Evolutionary conservation across 2,329 filamentous ascomycete species (phyloP), one percentile per base, ranked within the genome.

Genomic region (Xylaria sp.): DNA sequence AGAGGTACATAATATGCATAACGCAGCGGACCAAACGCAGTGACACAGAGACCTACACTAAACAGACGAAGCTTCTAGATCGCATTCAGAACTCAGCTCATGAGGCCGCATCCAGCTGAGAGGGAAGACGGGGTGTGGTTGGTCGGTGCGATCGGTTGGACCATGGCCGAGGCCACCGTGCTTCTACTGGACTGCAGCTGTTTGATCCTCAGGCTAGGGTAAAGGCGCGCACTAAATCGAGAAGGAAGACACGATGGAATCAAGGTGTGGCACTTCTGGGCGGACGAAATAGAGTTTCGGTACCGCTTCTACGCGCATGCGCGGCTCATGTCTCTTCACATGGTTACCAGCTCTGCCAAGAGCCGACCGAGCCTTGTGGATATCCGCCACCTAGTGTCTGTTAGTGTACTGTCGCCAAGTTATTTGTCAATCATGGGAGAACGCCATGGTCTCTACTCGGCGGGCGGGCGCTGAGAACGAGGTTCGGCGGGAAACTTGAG

Each of bases 401-500:
- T 25, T 23, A 23, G 55, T 64, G 20, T 57, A 39, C 25, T 20
- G 25, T 50, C n/a, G 52, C 58, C 58, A 63, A 66, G 67, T 46
- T 58, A 69, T 69, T 69, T 69, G 67, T 69, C 67, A 69, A 60
- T 15, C 12, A 37, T 28, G 48, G 51, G 37, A 39, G 57, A 65
- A 55, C 37, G 18, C 13, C 44, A 54, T 25, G 37, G 52, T 15
- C 44, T 51, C 39, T 46, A 46, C 63, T 55, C 60, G 56, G 41
- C 6, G 6, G 5, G 13, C 18, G 12, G 41, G 63, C 56, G 37
- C 15, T 39, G 28, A 18, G 50, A 56, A 56, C n/a, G 18, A 48
- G 23, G 34, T 25, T 46, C 51, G 52, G 23, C 28, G 28, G 28
- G 39, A 28, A 63, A 54, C 20, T 48, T 15, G 50, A 62, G 12